A percentile compares a stretch with the other conserved stretches of the same genome.
Evolutionary conservation across 129 eudicot genomes (phyloP).

Genomic region (Deinandra increscens): DNA sequence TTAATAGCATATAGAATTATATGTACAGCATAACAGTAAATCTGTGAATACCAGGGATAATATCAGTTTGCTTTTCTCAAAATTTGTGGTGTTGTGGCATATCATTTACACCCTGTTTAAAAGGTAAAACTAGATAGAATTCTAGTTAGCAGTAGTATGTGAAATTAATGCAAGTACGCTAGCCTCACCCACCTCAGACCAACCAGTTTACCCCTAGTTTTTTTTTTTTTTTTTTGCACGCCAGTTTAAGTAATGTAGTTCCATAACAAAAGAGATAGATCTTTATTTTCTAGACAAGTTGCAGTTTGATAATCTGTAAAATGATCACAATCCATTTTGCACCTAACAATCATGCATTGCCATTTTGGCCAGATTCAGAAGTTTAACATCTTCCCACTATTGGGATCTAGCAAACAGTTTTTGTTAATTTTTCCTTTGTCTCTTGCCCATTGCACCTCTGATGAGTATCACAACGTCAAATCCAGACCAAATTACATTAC

Average conservation of each 20-base stretch:
- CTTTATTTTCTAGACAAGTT: slow-evolving; percentile 6
- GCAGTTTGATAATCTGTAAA: not conserved
- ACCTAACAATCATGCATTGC: not conserved
- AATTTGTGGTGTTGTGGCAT: not conserved
- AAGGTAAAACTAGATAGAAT: not conserved
- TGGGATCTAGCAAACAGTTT: not conserved
- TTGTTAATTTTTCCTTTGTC: not conserved
- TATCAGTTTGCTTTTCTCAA: not conserved
- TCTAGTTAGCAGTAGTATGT: not conserved
- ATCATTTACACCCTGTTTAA: not conserved
- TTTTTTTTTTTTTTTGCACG: not conserved
- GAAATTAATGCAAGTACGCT: not conserved
- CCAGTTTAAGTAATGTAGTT: not conserved
- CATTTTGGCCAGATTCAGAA: not conserved
- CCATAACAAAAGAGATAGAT: not conserved
- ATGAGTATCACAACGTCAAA: not conserved
- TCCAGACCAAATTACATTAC: not conserved
- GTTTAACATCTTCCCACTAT: slow-evolving; percentile 3
- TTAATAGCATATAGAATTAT: not conserved
- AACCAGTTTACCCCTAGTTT: not conserved
- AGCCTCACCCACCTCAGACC: not conserved
- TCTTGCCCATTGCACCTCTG: not conserved
- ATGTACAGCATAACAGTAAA: not conserved
- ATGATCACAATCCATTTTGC: slow-evolving; percentile 6
- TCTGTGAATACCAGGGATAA: not conserved